These are phyloP conservation scores for Microsporum canis DNA, from an alignment of 2,329 filamentous ascomycete species.

Conservation along the genomic window DNA sequence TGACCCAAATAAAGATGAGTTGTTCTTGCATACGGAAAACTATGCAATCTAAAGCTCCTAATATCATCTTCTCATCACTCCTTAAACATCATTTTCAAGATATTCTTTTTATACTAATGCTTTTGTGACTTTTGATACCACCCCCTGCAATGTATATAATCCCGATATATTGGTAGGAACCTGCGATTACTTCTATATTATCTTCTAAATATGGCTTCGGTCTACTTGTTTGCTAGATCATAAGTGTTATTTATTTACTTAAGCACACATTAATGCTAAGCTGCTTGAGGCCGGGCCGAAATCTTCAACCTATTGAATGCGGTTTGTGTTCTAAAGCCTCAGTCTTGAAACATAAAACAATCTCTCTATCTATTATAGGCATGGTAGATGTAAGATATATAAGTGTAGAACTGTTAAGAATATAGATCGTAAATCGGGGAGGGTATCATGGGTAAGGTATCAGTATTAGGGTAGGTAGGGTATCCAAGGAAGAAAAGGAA, in stretches of 20 bases:
- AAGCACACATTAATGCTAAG: too few species aligned
- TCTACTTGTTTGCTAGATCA: neutral
- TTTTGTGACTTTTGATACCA: conserved; percentile 3
- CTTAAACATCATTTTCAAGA: neutral
- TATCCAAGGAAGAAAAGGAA: neutral
- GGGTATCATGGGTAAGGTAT: neutral
- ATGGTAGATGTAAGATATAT: neutral
- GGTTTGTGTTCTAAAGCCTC: neutral
- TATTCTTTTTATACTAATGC: neutral
- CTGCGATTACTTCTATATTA: neutral
- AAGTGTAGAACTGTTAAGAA: neutral
- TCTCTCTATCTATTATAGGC: neutral
- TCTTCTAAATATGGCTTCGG: neutral
- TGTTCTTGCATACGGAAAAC: conserved; percentile 91
- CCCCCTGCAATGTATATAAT: neutral
- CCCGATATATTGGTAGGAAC: neutral
- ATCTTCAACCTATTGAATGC: too few species aligned
- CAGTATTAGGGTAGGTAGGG: neutral
- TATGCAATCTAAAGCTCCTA: conserved; percentile 61
- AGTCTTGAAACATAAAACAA: neutral
- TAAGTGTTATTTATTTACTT: neutral
- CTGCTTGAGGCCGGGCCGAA: too few species aligned
- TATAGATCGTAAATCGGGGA: neutral
- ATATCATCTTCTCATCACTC: neutral
- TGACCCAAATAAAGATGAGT: conserved; percentile 68